Base-by-base conservation (phyloP, 768 basidiomycete genomes). In the Tulasnella sp. region DNA sequence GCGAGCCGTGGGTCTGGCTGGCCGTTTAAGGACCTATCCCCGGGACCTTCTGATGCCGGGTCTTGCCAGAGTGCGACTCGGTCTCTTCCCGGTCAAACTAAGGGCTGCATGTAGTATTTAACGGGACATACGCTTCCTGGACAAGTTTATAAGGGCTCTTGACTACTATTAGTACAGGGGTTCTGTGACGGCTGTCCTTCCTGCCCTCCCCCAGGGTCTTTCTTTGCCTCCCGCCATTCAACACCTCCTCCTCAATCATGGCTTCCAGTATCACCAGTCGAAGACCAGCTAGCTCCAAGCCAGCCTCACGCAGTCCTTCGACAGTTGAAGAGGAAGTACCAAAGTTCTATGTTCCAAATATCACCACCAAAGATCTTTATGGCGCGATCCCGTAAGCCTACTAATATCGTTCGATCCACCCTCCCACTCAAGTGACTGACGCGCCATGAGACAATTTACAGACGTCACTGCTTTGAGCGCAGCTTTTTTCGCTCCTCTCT, bases 391-490 rank as follows among this genome's bases (percentile, higher is more conserved):
- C 87, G 85, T 86, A 46, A 76, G 85, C 84, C 24, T 44, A 44
- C 3, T 12, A 24, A 72, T 50, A 22, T 24, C 34, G 40, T 11
- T n/a, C 12, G 2, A 31, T 37, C n/a, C n/a, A n/a, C n/a, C n/a
- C n/a, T n/a, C 11, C 34, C 28, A 20, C 12, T 50, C 54, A 12
- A 77, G 58, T 48, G 50, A 41, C 24, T 58, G 9, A 48, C 58
- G 22, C 41, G 16, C 22, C 34, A 22, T 44, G 28, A 18, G 22
- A 37, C 44, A 34, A 50, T 44, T 31, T 34, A 31, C 80, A 86
- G 85, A 1, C 84, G 85, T 8, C 87, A 88, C 83, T 89, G 88
- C 85, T 88, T 87, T 83, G 86, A 89, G 83, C 86, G 88, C 80
- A 87, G 86, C 6, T 87, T 87, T 2, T 75, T 88, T 78, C 82